Evolutionary conservation across 2,329 filamentous ascomycete genomes (phyloP).

Genomic region (Juglanconis sp.): DNA sequence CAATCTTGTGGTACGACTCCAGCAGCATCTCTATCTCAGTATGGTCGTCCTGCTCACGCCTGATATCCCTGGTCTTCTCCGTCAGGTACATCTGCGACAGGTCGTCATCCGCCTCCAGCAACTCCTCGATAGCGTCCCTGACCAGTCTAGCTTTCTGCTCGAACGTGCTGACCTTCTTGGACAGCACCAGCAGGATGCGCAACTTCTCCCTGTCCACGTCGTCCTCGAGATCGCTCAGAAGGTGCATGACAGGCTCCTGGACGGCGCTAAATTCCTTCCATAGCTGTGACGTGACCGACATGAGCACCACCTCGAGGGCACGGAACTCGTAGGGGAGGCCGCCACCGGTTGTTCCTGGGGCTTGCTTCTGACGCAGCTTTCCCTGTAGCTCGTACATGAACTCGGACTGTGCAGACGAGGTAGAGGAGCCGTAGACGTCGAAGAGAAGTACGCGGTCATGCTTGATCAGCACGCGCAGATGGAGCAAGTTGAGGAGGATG

Average conservation of each 20-base stretch:
- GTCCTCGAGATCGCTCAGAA: slow-evolving; percentile 87
- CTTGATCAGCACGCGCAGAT: slow-evolving; percentile 93
- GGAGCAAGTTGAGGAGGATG: slow-evolving; percentile 93
- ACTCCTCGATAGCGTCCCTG: slow-evolving; percentile 88
- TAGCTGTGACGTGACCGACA: slow-evolving; percentile 86
- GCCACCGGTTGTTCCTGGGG: slow-evolving; percentile 50
- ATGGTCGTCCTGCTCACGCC: slow-evolving; percentile 78
- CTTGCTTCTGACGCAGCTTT: slow-evolving; percentile 78
- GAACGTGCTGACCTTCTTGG: slow-evolving; percentile 93
- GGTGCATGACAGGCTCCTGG: slow-evolving; percentile 83
- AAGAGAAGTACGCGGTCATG: slow-evolving; percentile 89
- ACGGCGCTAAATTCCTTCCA: slow-evolving; percentile 95
- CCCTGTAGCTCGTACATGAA: slow-evolving; percentile 98
- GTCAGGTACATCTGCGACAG: slow-evolving; percentile 92
- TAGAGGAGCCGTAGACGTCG: slow-evolving; percentile 90
- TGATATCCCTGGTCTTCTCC: slow-evolving; percentile 74
- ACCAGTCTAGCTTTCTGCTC: slow-evolving; percentile 96
- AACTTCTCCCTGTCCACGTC: slow-evolving; percentile 96
- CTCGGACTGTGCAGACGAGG: slow-evolving; percentile 90
- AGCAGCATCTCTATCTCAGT: slow-evolving; percentile 96
- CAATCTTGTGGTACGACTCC: slow-evolving; percentile 96
- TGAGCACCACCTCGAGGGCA: slow-evolving; percentile 89
- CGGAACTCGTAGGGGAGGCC: slow-evolving; percentile 92
- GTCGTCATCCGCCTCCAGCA: slow-evolving; percentile 95
- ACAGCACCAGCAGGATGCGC: slow-evolving; percentile 84